Evolutionary conservation across 2,329 filamentous ascomycete genomes (phyloP).

Genomic region (Tolypocladium sp.): DNA sequence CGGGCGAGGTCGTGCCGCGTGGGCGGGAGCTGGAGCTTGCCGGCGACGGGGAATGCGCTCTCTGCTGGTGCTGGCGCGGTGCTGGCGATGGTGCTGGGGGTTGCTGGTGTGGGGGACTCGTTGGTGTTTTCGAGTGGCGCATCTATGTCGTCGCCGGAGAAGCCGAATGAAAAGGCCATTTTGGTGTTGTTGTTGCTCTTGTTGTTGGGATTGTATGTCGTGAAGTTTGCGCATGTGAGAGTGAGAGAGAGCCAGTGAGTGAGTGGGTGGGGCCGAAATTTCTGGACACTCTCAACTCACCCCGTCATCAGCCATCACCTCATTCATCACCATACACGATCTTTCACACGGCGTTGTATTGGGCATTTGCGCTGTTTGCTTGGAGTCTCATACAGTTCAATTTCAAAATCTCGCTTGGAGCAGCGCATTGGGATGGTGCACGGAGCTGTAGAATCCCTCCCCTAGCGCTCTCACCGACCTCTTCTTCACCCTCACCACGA

Average conservation of each 20-base stretch:
- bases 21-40: conserved; percentile 49
- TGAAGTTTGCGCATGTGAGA: not conserved
- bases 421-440: not conserved
- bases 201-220: too few relatives aligned
- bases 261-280: not conserved
- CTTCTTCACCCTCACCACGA: not conserved
- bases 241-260: not conserved
- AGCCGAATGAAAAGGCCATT: conserved; percentile 51
- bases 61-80: conserved; percentile 16
- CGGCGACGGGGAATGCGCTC: conserved; percentile 52
- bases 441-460: not conserved
- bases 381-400: not conserved
- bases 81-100: not conserved
- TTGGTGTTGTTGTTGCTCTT: not conserved
- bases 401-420: not conserved
- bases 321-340: not conserved
- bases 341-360: not conserved
- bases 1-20: conserved; percentile 38
- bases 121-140: conserved; percentile 11
- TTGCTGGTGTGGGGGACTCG: not conserved
- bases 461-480: not conserved
- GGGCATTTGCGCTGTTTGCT: not conserved
- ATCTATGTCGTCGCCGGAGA: conserved; percentile 57
- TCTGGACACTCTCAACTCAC: not conserved
- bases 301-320: not conserved